phyloP scores from a whole-genome alignment of 257 asterid species.

The Parsonsia alboflavescens region DNA sequence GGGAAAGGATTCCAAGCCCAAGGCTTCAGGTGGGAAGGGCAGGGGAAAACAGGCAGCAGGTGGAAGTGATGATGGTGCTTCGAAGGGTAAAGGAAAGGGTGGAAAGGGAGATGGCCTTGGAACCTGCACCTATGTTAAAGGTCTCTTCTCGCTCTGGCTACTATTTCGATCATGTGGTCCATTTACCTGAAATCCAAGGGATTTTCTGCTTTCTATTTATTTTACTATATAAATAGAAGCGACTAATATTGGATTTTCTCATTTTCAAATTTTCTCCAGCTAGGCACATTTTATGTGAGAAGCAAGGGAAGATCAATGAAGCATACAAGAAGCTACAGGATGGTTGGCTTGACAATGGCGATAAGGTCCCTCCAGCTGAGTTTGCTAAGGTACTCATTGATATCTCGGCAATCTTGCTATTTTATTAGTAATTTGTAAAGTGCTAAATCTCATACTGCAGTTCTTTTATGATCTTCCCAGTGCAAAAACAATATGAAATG shows the following conservation, averaged over 20 bases:
- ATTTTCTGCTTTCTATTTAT: neutral
- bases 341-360: constrained; percentile 93
- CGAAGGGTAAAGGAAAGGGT: constrained; percentile 89
- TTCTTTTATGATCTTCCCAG: neutral
- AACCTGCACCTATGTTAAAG: constrained; percentile 97
- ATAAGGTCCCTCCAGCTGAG: constrained; percentile 98
- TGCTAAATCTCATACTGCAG: neutral
- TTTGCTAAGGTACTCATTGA: constrained; percentile 72
- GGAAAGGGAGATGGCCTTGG: constrained; percentile 83
- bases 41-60: constrained; percentile 93
- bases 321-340: constrained; percentile 96
- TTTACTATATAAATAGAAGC: neutral
- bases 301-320: constrained; percentile 97
- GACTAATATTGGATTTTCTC: neutral
- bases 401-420: neutral
- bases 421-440: neutral
- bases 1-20: constrained; percentile 72
- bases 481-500: neutral
- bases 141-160: constrained; percentile 30
- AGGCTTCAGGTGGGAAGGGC: constrained; percentile 61
- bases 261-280: constrained; percentile 42
- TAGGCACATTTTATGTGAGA: constrained; percentile 92
- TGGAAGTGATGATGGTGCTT: constrained; percentile 66
- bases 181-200: neutral
- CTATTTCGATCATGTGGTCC: neutral